Evolutionary conservation across 2,329 filamentous ascomycete genomes (phyloP).

Genomic region (Epichloe sylvatica): DNA sequence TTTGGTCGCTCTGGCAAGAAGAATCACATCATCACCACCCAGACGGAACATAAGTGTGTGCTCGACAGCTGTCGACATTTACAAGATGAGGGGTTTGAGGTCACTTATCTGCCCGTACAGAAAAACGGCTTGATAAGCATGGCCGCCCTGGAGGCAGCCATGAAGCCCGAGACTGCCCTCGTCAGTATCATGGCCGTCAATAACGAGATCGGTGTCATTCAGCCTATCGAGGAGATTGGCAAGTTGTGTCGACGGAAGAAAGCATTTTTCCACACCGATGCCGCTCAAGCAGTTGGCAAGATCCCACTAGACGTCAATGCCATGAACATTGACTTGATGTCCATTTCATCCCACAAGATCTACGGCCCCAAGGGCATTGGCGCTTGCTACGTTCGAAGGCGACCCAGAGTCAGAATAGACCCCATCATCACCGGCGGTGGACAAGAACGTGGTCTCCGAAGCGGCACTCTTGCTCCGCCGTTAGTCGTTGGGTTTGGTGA

Average conservation of each 20-base stretch:
- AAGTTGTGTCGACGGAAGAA: slow-evolving; percentile 82
- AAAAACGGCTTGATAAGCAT: slow-evolving; percentile 74
- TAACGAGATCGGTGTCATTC: slow-evolving; percentile 99
- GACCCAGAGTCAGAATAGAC: slow-evolving; percentile 85
- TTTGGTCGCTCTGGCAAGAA: slow-evolving; percentile 90
- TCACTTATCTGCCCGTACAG: slow-evolving; percentile 92
- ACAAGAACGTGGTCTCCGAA: slow-evolving; percentile 87
- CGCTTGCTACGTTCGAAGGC: slow-evolving; percentile 85
- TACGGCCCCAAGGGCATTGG: slow-evolving; percentile 97
- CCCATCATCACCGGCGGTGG: slow-evolving; percentile 94
- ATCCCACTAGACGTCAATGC: slow-evolving; percentile 92
- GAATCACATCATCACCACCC: slow-evolving; percentile 93
- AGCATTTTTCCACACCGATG: slow-evolving; percentile 96
- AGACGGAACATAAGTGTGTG: slow-evolving; percentile 98
- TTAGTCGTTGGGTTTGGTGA: slow-evolving; percentile 89
- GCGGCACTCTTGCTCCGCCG: slow-evolving; percentile 81
- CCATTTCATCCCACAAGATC: slow-evolving; percentile 96
- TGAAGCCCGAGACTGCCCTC: slow-evolving; percentile 77
- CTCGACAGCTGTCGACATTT: slow-evolving; percentile 93
- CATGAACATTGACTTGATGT: slow-evolving; percentile 98
- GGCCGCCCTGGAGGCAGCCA: slow-evolving; percentile 72
- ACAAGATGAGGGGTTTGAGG: slow-evolving; percentile 89
- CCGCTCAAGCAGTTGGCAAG: slow-evolving; percentile 94
- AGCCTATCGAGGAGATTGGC: slow-evolving; percentile 87
- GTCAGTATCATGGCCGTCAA: slow-evolving; percentile 99